phyloP scores from a whole-genome alignment of 2,329 filamentous ascomycete species.

The Trichoderma koningiopsis region DNA sequence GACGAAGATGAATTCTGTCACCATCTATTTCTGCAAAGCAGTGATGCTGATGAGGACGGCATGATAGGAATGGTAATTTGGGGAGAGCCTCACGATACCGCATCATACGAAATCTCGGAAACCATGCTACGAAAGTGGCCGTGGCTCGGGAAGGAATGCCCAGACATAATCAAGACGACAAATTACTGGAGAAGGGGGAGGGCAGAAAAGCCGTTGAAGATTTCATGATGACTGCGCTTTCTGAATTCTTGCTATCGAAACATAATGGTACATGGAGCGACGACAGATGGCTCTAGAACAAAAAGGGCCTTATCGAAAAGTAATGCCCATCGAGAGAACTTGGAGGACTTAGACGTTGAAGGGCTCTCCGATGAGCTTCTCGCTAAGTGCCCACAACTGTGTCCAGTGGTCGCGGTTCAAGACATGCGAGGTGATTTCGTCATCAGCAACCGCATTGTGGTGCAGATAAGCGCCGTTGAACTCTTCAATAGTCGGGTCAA shows the following conservation, averaged over 20 bases:
- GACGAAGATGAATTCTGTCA: conserved; percentile 29
- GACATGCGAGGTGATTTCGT: conserved; percentile 23
- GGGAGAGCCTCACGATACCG: conserved; percentile 49
- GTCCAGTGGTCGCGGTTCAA: conserved; percentile 42
- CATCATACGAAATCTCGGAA: conserved; percentile 50
- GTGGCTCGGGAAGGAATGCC: conserved; percentile 37
- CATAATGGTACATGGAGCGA: not conserved
- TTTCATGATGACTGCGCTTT: not conserved
- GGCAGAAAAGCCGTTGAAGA: not conserved
- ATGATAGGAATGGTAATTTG: conserved; percentile 45
- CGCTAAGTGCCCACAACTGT: conserved; percentile 45
- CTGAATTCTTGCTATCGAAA: not conserved
- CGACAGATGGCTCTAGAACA: not conserved
- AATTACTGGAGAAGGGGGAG: conserved; percentile 20
- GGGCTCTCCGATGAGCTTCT: conserved; percentile 25
- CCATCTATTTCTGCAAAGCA: conserved; percentile 15
- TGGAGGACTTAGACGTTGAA: not conserved
- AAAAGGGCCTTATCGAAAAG: not conserved
- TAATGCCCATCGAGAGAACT: not conserved
- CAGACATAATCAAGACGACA: conserved; percentile 11
- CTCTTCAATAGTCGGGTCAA: conserved; percentile 25
- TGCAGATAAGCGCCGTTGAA: conserved; percentile 22
- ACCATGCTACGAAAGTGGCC: conserved; percentile 49
- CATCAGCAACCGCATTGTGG: conserved; percentile 24
- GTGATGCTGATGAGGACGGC: conserved; percentile 7